Conservation (phyloP, 2,329 filamentous ascomycete genomes). For the Diplodia scrobiculata region DNA sequence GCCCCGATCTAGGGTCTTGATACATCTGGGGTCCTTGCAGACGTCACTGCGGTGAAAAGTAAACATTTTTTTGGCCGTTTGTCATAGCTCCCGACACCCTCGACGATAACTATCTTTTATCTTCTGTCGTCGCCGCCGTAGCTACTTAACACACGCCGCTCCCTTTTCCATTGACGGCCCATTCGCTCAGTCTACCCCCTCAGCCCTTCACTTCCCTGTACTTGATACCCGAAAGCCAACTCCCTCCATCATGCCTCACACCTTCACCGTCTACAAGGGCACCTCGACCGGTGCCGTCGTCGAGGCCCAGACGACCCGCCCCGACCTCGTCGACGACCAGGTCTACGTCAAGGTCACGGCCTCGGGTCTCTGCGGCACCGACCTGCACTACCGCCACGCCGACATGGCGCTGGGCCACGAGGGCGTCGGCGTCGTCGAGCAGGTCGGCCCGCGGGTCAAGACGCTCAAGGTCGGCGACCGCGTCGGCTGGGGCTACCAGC, state of each 20-base stretch:
- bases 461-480: slow-evolving; percentile 56
- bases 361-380: slow-evolving; percentile 68
- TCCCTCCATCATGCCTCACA: slow-evolving; percentile 38
- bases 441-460: slow-evolving; percentile 51
- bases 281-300: slow-evolving; percentile 59
- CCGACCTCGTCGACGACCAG: slow-evolving; percentile 55
- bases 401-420: slow-evolving; percentile 59
- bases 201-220: background rate
- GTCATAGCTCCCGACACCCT: slow-evolving; percentile 14
- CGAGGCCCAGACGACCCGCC: slow-evolving; percentile 53
- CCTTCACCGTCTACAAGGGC: slow-evolving; percentile 67
- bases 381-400: slow-evolving; percentile 48
- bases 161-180: background rate
- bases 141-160: slow-evolving; percentile 10
- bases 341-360: slow-evolving; percentile 66
- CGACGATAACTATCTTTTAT: slow-evolving; percentile 21
- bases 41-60: slow-evolving; percentile 22
- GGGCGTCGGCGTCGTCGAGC: slow-evolving; percentile 56
- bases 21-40: slow-evolving; percentile 9
- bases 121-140: background rate
- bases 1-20: slow-evolving; percentile 14
- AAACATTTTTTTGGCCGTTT: slow-evolving; percentile 22
- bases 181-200: background rate
- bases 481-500: slow-evolving; percentile 55
- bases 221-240: background rate